Evolutionary conservation across 2,329 filamentous ascomycete genomes (phyloP), one percentile per base, ranked within the genome.

Genomic region (Graphiopsis chlorocephala): DNA sequence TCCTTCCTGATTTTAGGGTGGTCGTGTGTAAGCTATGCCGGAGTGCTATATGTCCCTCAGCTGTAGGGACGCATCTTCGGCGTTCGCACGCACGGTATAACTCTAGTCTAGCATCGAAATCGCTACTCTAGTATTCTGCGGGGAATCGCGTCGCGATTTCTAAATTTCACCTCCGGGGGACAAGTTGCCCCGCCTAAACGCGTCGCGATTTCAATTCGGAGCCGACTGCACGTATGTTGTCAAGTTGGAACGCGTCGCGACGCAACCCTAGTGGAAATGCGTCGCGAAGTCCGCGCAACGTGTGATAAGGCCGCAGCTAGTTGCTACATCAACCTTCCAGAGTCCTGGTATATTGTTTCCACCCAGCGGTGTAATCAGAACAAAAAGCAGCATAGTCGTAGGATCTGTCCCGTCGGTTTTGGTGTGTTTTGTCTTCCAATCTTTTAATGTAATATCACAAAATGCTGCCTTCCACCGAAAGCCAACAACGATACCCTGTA

Each of bases 91-190:
- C n/a, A n/a, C n/a, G n/a, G n/a, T n/a, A n/a, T n/a, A n/a, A n/a
- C n/a, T n/a, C n/a, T n/a, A n/a, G n/a, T n/a, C n/a, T n/a, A n/a
- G n/a, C n/a, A n/a, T n/a, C n/a, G n/a, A n/a, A n/a, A n/a, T n/a
- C n/a, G n/a, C 52, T 56, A 56, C 52, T 56, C 52, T 56, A 56
- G 52, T 56, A 56, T 31, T 35, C 52, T 56, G 52, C 29, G 28
- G 52, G 52, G 28, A 20, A 33, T 56, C 52, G 52, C 52, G 52
- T 56, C 26, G 52, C 28, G 52, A 56, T 56, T 31, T 56, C 29
- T 35, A 17, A 33, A 35, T 35, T 31, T 56, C 52, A n/a, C 52
- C 52, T 35, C 50, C 29, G 3, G 28, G 14, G n/a, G 7, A 56
- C 11, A 56, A 35, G 28, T 35, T 56, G 52, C 28, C 28, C 52